Evolutionary conservation across 2,329 filamentous ascomycete species (phyloP), one percentile per base, ranked within the genome.

Genomic region (Emergomyces pasteurianus): DNA sequence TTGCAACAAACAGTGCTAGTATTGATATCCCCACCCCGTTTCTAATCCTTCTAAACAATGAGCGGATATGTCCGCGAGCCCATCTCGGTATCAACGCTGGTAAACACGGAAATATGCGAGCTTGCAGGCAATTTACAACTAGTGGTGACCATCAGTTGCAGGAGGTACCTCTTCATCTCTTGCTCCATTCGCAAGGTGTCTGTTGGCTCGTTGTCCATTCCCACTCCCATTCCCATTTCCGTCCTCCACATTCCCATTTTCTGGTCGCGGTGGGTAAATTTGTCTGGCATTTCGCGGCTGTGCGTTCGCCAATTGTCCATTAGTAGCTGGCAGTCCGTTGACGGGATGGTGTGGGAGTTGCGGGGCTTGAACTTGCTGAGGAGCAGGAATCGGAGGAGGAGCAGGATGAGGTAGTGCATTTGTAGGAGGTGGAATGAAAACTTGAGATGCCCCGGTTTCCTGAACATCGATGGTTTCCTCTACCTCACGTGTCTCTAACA

Each of bases 401-500:
- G 3, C 31, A 31, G 34, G 42, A 14, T 54, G 52, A n/a, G 54
- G 43, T 7, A 59, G 49, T 23, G 21, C n/a, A 36, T 31, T 52
- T 16, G 59, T 23, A 10, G 58, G 36, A 28, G 57, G 61, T 21
- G 60, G 56, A 34, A 47, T 38, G 46, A 23, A 12, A 8, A 14
- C 28, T 31, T 43, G 58, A 23, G 31, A 10, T 6, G 10, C 16
- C n/a, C 31, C 36, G 21, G 36, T 10, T 43, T 60, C 49, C 58
- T 55, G 54, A 3, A 21, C 58, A 10, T 8, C 31, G 12, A 43
- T 31, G 2, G 63, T 63, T 58, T 66, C 63, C 59, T 68, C 68
- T 49, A 64, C 62, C 52, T 64, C 61, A n/a, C 63, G 56, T 55
- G 65, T 64, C 10, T 63, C 62, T 54, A 65, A n/a, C 26, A 66